Evolutionary conservation across 73 alveolate genomes (phyloP).

Genomic region (Paraurostyla sp.): DNA sequence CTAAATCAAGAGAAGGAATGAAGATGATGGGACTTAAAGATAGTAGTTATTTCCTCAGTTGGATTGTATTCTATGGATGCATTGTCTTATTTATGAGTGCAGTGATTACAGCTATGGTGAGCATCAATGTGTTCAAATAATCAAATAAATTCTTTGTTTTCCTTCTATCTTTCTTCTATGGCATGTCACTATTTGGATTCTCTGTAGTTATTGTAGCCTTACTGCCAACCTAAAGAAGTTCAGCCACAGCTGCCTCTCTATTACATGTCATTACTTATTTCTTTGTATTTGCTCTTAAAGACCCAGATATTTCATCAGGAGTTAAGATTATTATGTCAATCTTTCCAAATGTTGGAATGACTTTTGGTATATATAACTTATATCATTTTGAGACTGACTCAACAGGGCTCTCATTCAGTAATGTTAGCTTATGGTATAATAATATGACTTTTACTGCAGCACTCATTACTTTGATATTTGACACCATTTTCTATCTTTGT

Average conservation of each 20-base stretch:
- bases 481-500: constrained; percentile 70
- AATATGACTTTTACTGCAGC: constrained; percentile 67
- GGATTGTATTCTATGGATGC: constrained; percentile 81
- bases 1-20: constrained; percentile 97
- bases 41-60: constrained; percentile 86
- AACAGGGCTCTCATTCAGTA: constrained; percentile 71
- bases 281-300: constrained; percentile 62
- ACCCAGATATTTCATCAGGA: constrained; percentile 58
- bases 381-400: constrained; percentile 76
- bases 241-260: constrained; percentile 73
- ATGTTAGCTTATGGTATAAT: constrained; percentile 57
- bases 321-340: constrained; percentile 65
- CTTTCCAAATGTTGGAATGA: constrained; percentile 83
- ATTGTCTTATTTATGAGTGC: constrained; percentile 74
- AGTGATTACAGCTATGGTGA: constrained; percentile 77
- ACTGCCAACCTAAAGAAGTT: constrained; percentile 76
- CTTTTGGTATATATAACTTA: constrained; percentile 69
- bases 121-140: constrained; percentile 49
- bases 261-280: constrained; percentile 57
- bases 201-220: constrained; percentile 72
- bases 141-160: constrained; percentile 66
- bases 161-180: constrained; percentile 56
- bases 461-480: constrained; percentile 72
- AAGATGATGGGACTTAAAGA: constrained; percentile 97
- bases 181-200: constrained; percentile 71